A percentile compares a stretch with the other conserved stretches of the same genome.
phyloP scores from a whole-genome alignment of 176 grass and related monocot species.

The Neostapfia colusana region DNA sequence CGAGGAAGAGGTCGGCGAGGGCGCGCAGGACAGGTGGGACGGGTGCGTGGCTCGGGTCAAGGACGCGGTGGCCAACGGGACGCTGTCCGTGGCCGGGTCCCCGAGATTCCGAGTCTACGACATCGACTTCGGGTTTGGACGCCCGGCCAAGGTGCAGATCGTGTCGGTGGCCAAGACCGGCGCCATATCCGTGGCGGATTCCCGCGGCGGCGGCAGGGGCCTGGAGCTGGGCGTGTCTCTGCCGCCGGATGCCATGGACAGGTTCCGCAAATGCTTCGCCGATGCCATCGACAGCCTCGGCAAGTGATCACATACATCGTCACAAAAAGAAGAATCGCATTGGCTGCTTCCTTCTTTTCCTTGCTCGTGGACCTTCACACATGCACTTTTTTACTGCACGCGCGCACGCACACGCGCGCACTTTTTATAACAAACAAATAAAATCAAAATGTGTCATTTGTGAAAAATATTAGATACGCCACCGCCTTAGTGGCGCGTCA shows the following conservation, averaged over 20 bases:
- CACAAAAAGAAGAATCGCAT: not conserved
- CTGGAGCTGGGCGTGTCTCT: not conserved
- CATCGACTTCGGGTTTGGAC: not conserved
- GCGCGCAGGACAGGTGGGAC: not conserved
- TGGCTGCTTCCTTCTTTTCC: no score
- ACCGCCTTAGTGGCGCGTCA: no score
- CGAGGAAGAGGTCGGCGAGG: not conserved
- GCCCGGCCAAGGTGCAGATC: not conserved
- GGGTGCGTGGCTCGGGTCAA: not conserved
- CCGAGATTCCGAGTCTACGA: not conserved
- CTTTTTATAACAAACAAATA: no score
- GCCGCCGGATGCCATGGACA: not conserved
- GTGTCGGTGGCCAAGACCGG: not conserved
- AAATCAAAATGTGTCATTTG: no score
- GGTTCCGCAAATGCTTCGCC: not conserved
- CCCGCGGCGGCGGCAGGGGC: no score
- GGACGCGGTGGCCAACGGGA: not conserved
- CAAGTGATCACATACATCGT: not conserved
- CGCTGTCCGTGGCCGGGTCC: not conserved
- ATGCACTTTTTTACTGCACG: no score
- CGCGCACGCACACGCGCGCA: no score
- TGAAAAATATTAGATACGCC: no score
- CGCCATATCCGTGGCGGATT: not conserved
- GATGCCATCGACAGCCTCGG: not conserved
- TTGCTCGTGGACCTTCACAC: no score